Percentiles rank a stretch among this genome's conserved stretches.
Evolutionary conservation across 23 red algal species (phyloP).

Genomic region (Porphyridium purpureum): DNA sequence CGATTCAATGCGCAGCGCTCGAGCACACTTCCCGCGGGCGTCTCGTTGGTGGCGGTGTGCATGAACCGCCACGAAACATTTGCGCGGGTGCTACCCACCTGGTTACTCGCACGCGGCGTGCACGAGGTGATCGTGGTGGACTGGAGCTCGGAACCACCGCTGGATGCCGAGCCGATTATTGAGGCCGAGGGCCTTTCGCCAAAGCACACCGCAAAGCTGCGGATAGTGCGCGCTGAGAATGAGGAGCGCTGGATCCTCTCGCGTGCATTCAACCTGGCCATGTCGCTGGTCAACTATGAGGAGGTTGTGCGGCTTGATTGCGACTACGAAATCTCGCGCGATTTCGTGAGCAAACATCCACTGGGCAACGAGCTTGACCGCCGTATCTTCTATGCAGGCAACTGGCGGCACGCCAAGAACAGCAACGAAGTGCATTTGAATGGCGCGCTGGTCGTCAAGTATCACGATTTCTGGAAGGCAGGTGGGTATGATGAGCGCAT

Average conservation of each 20-base stretch:
- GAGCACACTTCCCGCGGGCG: slow-evolving; percentile 2
- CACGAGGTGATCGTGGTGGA: slow-evolving; percentile 43
- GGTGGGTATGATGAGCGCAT: slow-evolving; percentile 75
- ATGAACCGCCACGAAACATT: slow-evolving; percentile 46
- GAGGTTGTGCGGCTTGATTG: slow-evolving; percentile 42
- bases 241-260: slow-evolving; percentile 36
- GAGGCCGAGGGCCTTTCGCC: slow-evolving; percentile 5
- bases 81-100: slow-evolving; percentile 4
- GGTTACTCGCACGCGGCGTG: slow-evolving; percentile 14
- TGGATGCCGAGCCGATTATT: neutral
- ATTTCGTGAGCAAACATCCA: slow-evolving; percentile 26
- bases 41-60: slow-evolving; percentile 41
- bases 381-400: slow-evolving; percentile 30
- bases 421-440: slow-evolving; percentile 68
- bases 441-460: slow-evolving; percentile 30
- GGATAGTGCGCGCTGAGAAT: slow-evolving; percentile 21
- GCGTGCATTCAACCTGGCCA: slow-evolving; percentile 47
- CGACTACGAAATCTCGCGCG: slow-evolving; percentile 18
- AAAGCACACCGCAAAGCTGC: slow-evolving; percentile 8
- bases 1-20: neutral
- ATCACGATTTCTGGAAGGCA: slow-evolving; percentile 12
- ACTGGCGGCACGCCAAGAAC: slow-evolving; percentile 30
- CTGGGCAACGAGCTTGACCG: neutral
- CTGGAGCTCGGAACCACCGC: slow-evolving; percentile 31
- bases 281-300: slow-evolving; percentile 10